Evolutionary conservation across 805 yeast species (phyloP).

Genomic region (Candida maltosa): DNA sequence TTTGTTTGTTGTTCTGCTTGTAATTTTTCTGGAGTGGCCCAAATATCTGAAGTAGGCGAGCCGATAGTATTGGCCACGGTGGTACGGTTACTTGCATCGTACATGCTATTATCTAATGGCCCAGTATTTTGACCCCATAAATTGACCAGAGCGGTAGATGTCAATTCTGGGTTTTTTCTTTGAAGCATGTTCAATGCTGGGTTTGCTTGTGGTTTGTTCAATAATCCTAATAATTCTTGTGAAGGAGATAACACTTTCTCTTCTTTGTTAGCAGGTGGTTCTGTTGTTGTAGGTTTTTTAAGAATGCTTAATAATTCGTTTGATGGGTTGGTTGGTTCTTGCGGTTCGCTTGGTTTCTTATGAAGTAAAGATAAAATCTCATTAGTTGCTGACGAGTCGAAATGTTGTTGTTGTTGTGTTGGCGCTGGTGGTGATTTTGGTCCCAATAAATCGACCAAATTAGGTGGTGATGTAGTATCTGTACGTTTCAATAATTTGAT

Average conservation of each 20-base stretch:
- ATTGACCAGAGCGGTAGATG: not conserved
- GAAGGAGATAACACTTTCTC: slow-evolving; percentile 9
- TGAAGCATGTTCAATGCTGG: slow-evolving; percentile 8
- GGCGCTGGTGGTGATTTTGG: not conserved
- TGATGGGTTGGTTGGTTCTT: slow-evolving; percentile 10
- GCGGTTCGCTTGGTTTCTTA: slow-evolving; percentile 1
- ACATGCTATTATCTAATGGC: not conserved
- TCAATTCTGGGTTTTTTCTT: not conserved
- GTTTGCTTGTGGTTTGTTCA: slow-evolving; percentile 8
- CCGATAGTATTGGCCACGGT: not conserved
- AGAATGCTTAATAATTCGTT: slow-evolving; percentile 14
- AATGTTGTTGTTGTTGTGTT: slow-evolving; percentile 1
- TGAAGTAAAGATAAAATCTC: not conserved
- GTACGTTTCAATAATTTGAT: not conserved
- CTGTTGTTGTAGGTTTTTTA: slow-evolving; percentile 11
- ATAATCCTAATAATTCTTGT: slow-evolving; percentile 15
- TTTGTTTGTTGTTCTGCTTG: too few relatives aligned
- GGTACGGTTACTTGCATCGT: slow-evolving; percentile 1
- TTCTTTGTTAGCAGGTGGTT: not conserved
- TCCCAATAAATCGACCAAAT: too few relatives aligned
- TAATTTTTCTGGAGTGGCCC: too few relatives aligned
- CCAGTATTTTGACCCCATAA: slow-evolving; percentile 1
- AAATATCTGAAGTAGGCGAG: slow-evolving; percentile 2
- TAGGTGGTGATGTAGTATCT: too few relatives aligned
- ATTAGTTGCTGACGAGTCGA: not conserved